Evolutionary conservation across 352 stramenopile species (phyloP).

Genomic region (Globisporangium cystogenes): DNA sequence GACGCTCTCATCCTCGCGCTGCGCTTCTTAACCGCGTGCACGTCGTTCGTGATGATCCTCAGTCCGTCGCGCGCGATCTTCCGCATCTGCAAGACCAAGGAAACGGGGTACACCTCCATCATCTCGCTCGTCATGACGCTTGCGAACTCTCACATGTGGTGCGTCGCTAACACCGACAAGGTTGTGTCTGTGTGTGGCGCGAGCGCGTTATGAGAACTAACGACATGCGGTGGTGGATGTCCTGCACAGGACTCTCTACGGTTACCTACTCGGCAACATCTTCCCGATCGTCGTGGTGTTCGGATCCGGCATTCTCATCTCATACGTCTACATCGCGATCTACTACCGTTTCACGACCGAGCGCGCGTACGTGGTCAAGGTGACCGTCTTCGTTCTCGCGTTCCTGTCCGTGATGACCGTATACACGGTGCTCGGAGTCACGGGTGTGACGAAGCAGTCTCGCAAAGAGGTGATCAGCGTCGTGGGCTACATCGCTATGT

Average conservation of each 20-base stretch:
- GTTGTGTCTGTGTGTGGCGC: not conserved
- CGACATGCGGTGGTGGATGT: not conserved
- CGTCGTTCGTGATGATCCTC: constrained; percentile 26
- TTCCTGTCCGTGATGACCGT: constrained; percentile 18
- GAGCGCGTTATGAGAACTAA: too few relatives aligned
- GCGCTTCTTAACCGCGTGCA: constrained; percentile 17
- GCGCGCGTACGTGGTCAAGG: not conserved
- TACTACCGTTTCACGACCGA: constrained; percentile 14
- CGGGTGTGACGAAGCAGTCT: constrained; percentile 23
- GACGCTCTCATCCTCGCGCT: constrained; percentile 7
- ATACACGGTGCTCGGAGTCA: constrained; percentile 19
- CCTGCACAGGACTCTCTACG: constrained; percentile 25
- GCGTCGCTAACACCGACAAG: not conserved
- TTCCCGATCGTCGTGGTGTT: constrained; percentile 44
- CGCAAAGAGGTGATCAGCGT: constrained; percentile 12
- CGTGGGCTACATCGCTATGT: constrained; percentile 11
- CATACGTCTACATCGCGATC: constrained; percentile 20
- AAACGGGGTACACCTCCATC: constrained; percentile 37
- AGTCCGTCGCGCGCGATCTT: constrained; percentile 36
- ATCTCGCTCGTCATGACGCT: constrained; percentile 47
- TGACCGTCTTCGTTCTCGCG: constrained; percentile 4
- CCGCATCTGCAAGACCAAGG: constrained; percentile 23
- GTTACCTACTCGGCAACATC: constrained; percentile 28
- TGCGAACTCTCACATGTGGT: constrained; percentile 36
- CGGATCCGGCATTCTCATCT: constrained; percentile 19